Base-by-base conservation (phyloP, 2,329 filamentous ascomycete species). In the Epichloe aotearoae region DNA sequence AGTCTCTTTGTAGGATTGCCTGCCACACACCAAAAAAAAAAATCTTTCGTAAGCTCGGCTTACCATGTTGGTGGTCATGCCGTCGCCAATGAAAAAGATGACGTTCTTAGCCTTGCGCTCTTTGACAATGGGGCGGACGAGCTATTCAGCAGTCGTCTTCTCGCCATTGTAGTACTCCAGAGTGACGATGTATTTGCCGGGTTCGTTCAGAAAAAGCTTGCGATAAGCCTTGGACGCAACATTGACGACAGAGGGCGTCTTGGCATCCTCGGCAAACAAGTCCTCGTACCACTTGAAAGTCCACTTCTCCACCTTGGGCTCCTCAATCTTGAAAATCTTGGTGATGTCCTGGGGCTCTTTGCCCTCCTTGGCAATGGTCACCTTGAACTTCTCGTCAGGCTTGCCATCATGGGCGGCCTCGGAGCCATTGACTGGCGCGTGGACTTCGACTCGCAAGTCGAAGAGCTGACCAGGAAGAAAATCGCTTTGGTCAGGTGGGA, bases 261-360 rank as follows among this genome's bases (percentile, higher is more conserved):
- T 69, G 3, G 80, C 80, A 59, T 90, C 86, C 61, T 82, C 71
- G 30, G 87, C 87, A 62, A 88, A 94, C 26, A 88, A 76, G 60
- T 94, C 84, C 71, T 91, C 88, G 61, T 79, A 91, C 84, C 85
- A 93, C n/a, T 75, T 75, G 63, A 93, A 93, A 57, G 82, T 77
- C 88, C 88, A 94, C 56, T 74, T 82, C 73, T 94, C 88, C 15
- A 93, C 69, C 63, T 79, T 68, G 19, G 87, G 83, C 64, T 91
- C 86, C 2, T 75, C 60, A 37, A 84, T 61, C n/a, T 73, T 72
- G 69, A 93, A 91, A 69, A 79, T 89, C 40, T 80, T 69, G 15
- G 81, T 72, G 40, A 82, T 79, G 51, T 74, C 69, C 62, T 78
- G 68, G 26, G 76, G 63, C 52, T 69, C 62, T 47, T 67, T 67